Percentiles rank a stretch among this genome's conserved stretches.
phyloP scores from a whole-genome alignment of 2,329 filamentous ascomycete species.

The Penicillium sp. region DNA sequence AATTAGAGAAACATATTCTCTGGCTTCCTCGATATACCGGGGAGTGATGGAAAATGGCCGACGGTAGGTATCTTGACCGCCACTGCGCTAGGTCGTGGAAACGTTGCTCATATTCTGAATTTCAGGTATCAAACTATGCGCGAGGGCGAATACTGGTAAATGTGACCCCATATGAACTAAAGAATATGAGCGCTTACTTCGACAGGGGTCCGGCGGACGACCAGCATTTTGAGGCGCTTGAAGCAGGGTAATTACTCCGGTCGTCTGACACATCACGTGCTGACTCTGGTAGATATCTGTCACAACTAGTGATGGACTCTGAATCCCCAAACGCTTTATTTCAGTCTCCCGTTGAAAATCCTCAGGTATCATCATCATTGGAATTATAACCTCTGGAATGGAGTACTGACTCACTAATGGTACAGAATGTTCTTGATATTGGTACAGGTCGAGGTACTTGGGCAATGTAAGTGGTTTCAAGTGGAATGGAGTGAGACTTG shows the following conservation, averaged over 20 bases:
- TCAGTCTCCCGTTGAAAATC: conserved; percentile 8
- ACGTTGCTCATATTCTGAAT: neutral
- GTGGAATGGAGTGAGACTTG: neutral
- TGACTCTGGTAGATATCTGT: conserved; percentile 5
- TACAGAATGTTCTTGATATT: conserved; percentile 5
- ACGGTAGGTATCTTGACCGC: conserved; percentile 10
- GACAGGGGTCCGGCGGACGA: conserved; percentile 16
- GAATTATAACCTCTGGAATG: neutral
- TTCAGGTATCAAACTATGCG: neutral
- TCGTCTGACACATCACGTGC: neutral
- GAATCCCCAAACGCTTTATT: conserved; percentile 13
- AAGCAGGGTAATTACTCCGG: conserved; percentile 8
- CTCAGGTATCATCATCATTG: neutral
- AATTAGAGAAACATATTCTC: conserved; percentile 13
- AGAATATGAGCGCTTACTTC: neutral
- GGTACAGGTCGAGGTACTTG: conserved; percentile 16
- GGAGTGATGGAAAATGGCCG: conserved; percentile 16
- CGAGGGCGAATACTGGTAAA: neutral
- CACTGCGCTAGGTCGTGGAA: neutral
- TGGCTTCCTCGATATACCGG: conserved; percentile 16
- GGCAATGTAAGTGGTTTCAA: conserved; percentile 14
- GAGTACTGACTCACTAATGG: neutral
- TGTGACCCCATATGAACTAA: neutral
- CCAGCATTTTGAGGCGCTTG: conserved; percentile 14
- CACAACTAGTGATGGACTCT: conserved; percentile 10